Base-by-base conservation (phyloP, 257 asterid species). In the Datura wrightii region DNA sequence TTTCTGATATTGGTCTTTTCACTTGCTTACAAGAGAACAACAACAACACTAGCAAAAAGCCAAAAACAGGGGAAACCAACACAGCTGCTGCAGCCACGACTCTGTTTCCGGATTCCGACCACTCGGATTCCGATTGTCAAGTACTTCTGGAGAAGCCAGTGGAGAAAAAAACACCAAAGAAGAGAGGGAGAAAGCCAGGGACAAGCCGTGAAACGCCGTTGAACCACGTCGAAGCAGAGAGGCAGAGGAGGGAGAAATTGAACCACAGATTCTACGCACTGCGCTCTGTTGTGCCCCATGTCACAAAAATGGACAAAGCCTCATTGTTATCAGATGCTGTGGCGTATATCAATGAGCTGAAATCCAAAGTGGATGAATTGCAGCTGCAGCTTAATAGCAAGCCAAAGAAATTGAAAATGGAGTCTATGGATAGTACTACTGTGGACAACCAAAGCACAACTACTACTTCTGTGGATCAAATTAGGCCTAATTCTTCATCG, bases 221-320 rank as follows among this genome's bases (percentile, higher is more conserved):
- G 84, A 92, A 91, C 86, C 98, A 92, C 79, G 96, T 93, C 84
- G 98, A 92, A 84, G 97, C 96, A 14, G 98, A 95, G 94, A 85
- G 95, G 89, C 98, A 94, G 92, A 80, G 98, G 80, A 65, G 98
- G 87, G 98, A 95, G 92, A 95, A 94, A 92, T 91, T 94, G 19
- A 95, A 95, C 94, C 92, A 93, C 89, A 88, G 95, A 0, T 95
- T 95, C 91, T 93, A 89, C 88, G 91, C 94, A 3, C 90, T 95
- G 36, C 92, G 98, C 0, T 93, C 97, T 8, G 98, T 92, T 16
- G 98, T 95, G 0, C 98, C 98, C 0, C 90, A 92, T 87, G 97
- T 93, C 16, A 94, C 98, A 0, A 85, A 93, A 81, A 91, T 95
- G 98, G 97, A 95, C 87, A 94, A 93, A 86, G 97, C 97, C 0